These are phyloP conservation scores for Ustilago hordei DNA, from an alignment of 1,284 basidiomycete species.

Conservation along the genomic window DNA sequence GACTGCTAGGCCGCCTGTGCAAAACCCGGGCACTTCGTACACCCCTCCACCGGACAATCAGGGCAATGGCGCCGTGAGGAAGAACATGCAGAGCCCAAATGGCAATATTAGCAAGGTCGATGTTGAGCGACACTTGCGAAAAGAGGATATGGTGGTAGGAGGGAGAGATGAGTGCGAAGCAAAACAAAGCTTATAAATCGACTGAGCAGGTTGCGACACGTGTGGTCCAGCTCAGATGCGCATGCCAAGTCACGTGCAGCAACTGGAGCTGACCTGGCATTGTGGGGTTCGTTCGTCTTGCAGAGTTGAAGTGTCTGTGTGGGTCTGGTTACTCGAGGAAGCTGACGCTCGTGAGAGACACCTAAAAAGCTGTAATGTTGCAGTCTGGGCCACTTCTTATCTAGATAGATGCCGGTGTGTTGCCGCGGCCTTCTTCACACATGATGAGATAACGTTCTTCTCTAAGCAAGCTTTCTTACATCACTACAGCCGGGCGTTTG, in stretches of 20 bases:
- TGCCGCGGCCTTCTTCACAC: conserved; percentile 12
- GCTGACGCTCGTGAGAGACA: neutral
- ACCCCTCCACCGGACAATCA: conserved; percentile 20
- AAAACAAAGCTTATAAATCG: too few species aligned
- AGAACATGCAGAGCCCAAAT: conserved; percentile 11
- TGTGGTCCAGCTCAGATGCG: too few species aligned
- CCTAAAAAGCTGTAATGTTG: neutral
- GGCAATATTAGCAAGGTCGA: neutral
- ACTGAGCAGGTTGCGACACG: too few species aligned
- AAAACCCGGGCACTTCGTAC: conserved; percentile 11
- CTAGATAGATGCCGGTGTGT: conserved; percentile 5
- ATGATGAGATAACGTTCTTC: neutral
- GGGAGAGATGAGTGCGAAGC: too few species aligned
- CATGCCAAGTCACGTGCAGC: too few species aligned
- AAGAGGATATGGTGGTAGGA: too few species aligned
- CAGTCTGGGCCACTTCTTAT: neutral
- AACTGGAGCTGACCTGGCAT: conserved; percentile 15
- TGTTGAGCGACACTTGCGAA: too few species aligned
- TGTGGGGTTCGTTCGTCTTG: neutral
- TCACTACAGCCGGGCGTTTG: neutral
- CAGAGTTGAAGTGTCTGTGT: neutral
- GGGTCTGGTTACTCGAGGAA: neutral
- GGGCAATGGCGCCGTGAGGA: neutral
- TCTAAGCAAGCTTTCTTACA: conserved; percentile 2
- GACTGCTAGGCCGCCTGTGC: conserved; percentile 6